Conservation (phyloP, 352 stramenopile species). For the Elongisporangium undulatum region DNA sequence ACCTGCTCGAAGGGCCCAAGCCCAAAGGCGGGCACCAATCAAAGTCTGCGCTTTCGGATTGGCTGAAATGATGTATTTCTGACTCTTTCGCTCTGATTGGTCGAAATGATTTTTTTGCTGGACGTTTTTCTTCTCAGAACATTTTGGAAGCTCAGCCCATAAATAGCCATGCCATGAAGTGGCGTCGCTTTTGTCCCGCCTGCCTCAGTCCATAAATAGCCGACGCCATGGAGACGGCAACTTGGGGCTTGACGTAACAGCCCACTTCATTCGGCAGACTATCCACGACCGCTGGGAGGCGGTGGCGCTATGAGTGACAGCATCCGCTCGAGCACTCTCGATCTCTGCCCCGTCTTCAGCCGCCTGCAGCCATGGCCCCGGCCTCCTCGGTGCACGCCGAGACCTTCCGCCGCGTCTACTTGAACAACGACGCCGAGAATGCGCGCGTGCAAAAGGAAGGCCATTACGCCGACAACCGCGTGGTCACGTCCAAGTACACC, state of each 20-base stretch:
- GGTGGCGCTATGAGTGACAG: neutral
- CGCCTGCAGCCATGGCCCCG: neutral
- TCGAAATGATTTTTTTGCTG: neutral
- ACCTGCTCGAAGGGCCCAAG: neutral
- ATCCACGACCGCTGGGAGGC: neutral
- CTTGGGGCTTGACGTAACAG: neutral
- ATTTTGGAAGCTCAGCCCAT: neutral
- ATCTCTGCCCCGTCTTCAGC: neutral
- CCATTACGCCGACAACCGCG: slow-evolving; percentile 63
- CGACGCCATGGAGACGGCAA: neutral
- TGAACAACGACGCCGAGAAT: slow-evolving; percentile 69
- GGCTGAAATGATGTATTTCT: neutral
- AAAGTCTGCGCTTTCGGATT: neutral
- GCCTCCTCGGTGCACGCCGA: slow-evolving; percentile 4
- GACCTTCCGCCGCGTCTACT: slow-evolving; percentile 41
- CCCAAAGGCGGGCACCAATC: neutral
- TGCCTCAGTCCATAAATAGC: neutral
- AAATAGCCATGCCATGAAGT: too few species aligned
- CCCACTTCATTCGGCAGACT: too few species aligned
- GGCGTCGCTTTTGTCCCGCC: neutral
- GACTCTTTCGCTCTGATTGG: neutral
- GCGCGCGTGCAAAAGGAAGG: slow-evolving; percentile 30
- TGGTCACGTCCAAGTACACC: slow-evolving; percentile 93
- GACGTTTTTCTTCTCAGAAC: neutral
- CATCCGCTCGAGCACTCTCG: neutral